Evolutionary conservation across 2,329 filamentous ascomycete species (phyloP), one percentile per base, ranked within the genome.

Genomic region (Samsoniella hepiali): DNA sequence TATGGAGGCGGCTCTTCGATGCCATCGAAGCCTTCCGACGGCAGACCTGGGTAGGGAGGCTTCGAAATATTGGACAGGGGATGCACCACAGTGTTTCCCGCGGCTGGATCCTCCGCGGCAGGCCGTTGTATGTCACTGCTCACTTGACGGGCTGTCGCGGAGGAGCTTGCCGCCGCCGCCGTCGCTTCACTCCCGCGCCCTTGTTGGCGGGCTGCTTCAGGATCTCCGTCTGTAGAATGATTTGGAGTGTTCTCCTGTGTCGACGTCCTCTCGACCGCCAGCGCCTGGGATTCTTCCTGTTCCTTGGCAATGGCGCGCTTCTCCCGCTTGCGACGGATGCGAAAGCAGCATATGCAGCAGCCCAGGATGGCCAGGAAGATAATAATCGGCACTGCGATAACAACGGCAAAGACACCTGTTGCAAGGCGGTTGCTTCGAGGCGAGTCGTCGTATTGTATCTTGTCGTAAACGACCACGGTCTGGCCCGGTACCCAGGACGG

Each of bases 311-410:
- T 58, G 22, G 45, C 62, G 9, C 47, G 62, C 55, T 58, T 63
- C 49, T 59, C 60, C 1, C 51, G 57, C n/a, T 38, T 36, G 22
- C 62, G 55, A 27, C 49, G 49, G 13, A 34, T 32, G 38, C 62
- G 55, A 32, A 63, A 49, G 40, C 62, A 63, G 62, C 62, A 63
- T 10, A 58, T 58, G 56, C 55, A 58, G 49, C 45, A 58, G 27
- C 55, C 55, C 8, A 58, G 31, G 15, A 63, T 59, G 49, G 40
- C n/a, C 10, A 58, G 38, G 49, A 63, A 58, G 5, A 63, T 45
- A 49, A 63, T 29, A 42, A 63, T 58, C 8, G 62, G 62, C 5
- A 63, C 47, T 5, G 42, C 62, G 27, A 63, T 59, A 7, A 58
- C 49, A 13, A 49, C 40, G n/a, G 50, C 47, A 22, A 54, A 54